Conservation (phyloP, 2,329 filamentous ascomycete species). For the Nothomitra cinnamomea region DNA sequence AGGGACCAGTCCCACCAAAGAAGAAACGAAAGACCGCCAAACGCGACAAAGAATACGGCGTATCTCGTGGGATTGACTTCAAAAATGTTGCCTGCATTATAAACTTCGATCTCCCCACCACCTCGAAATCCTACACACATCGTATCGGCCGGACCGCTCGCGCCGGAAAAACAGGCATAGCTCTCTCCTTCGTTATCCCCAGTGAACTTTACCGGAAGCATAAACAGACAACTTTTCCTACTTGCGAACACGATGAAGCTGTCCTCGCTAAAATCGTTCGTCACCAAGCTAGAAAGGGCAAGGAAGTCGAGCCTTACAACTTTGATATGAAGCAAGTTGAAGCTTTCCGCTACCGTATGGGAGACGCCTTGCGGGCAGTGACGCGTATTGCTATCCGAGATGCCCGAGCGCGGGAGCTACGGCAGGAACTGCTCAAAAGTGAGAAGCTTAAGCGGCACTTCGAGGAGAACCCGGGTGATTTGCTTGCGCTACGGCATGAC, state of each 20-base stretch:
- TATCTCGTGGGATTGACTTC: slow-evolving; percentile 95
- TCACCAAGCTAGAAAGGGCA: slow-evolving; percentile 60
- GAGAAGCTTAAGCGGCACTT: slow-evolving; percentile 93
- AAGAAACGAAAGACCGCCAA: slow-evolving; percentile 47
- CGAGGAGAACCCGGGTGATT: slow-evolving; percentile 85
- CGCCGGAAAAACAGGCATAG: slow-evolving; percentile 82
- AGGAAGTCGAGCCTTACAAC: slow-evolving; percentile 74
- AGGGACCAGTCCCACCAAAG: slow-evolving; percentile 23
- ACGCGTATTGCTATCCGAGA: slow-evolving; percentile 82
- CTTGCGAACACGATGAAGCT: slow-evolving; percentile 69
- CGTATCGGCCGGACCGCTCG: slow-evolving; percentile 86
- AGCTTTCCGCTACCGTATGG: slow-evolving; percentile 86
- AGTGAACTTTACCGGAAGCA: slow-evolving; percentile 72
- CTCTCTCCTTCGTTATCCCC: slow-evolving; percentile 87
- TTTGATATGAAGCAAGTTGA: slow-evolving; percentile 93
- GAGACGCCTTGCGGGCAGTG: slow-evolving; percentile 77
- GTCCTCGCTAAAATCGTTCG: slow-evolving; percentile 64
- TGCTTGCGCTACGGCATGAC: slow-evolving; percentile 79
- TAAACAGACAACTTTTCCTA: slow-evolving; percentile 62
- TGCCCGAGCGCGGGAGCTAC: slow-evolving; percentile 72
- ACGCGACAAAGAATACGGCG: slow-evolving; percentile 73
- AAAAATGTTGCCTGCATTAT: slow-evolving; percentile 86
- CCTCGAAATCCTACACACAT: slow-evolving; percentile 88
- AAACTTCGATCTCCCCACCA: slow-evolving; percentile 88
- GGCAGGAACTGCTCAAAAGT: slow-evolving; percentile 78